Evolutionary conservation across 306 rosid species (phyloP), one percentile per base, ranked within the genome.

Genomic region (Lathyrus tuberosus): DNA sequence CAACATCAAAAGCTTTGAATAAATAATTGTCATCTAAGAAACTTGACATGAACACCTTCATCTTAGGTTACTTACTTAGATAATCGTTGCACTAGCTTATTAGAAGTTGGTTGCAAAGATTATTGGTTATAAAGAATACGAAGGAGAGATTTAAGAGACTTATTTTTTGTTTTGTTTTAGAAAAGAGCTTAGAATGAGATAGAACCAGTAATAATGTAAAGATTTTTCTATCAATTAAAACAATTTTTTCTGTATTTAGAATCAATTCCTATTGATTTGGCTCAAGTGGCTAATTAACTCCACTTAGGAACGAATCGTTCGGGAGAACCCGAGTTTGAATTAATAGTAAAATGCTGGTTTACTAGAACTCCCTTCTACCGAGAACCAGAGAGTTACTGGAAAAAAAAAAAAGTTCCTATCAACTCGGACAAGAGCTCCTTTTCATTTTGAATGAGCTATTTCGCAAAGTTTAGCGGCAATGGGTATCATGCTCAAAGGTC

Each of bases 11-110:
- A 33, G 26, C 18, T 28, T 42, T 62, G 71, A 69, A 4, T 49
- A 51, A 42, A 28, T 51, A 61, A 62, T 22, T n/a, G 10, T 33
- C 20, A 46, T 67, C 24, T 33, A 65, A 66, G 22, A 43, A 44
- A 54, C 31, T 43, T 26, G 17, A 15, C 65, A n/a, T 30, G 64
- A 13, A 11, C 15, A 58, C 12, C 22, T 11, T 56, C 62, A 6
- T 31, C 14, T 58, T 58, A 57, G 20, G 63, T 57, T 22, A 53
- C 31, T 49, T 49, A 13, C 26, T 26, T 30, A 3, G 64, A 53
- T 22, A 20, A 22, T 58, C n/a, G 22, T 26, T 58, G 20, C 2
- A 58, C 42, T 58, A 58, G 13, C 20, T 31, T 30, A 57, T 57
- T 14, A 28, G 41, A 28, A 18, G 28, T 51, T 16, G 37, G 18